Conservation (phyloP, 306 rosid genomes). For the Styphnolobium japonicum region DNA sequence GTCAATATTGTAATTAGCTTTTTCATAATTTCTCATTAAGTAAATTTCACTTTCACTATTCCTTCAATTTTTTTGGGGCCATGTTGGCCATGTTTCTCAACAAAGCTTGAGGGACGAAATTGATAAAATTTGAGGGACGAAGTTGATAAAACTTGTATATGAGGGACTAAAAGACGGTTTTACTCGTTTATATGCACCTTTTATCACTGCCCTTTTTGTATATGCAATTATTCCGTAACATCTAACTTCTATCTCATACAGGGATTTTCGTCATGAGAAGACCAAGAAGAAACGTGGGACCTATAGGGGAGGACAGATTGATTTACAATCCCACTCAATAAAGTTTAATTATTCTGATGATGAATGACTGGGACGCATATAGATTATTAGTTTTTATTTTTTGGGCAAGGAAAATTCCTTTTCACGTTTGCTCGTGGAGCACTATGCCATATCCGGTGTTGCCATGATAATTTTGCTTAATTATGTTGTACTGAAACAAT, state of each 20-base stretch:
- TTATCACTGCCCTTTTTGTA: not conserved
- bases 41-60: too few relatives aligned
- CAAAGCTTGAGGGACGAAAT: too few relatives aligned
- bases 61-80: too few relatives aligned
- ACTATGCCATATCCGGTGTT: conserved; percentile 14
- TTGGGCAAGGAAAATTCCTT: not conserved
- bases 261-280: conserved; percentile 97
- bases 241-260: conserved; percentile 16
- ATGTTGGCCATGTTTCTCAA: too few relatives aligned
- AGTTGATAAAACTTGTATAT: too few relatives aligned
- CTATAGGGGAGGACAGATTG: conserved; percentile 89
- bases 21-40: too few relatives aligned
- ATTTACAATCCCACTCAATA: conserved; percentile 75
- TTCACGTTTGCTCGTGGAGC: not conserved
- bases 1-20: too few relatives aligned
- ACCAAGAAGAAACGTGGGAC: conserved; percentile 96
- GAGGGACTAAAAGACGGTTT: too few relatives aligned
- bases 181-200: not conserved
- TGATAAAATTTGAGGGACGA: too few relatives aligned
- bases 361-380: conserved; percentile 35
- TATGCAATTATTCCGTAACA: not conserved
- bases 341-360: conserved; percentile 87
- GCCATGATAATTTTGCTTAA: conserved; percentile 19
- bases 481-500: conserved; percentile 8
- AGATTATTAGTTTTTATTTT: not conserved